These are phyloP conservation scores for Tricholoma sp. DNA, from an alignment of 768 basidiomycete genomes.

Conservation along the genomic window DNA sequence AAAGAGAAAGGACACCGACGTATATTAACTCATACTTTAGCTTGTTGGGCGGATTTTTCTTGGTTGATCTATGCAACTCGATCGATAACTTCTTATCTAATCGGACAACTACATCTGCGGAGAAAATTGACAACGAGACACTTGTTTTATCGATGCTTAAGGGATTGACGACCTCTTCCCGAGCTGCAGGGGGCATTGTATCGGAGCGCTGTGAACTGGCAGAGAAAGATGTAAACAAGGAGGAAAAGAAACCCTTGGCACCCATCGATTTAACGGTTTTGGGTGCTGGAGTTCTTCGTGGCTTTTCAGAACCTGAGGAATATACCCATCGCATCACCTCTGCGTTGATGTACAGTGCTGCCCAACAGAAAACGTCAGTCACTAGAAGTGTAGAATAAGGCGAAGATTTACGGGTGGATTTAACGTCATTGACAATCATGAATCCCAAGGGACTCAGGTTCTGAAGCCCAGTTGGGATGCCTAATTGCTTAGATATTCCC, in stretches of 20 bases:
- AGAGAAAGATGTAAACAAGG: slow-evolving; percentile 36
- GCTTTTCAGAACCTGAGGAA: slow-evolving; percentile 57
- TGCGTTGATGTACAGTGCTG: slow-evolving; percentile 74
- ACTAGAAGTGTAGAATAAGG: slow-evolving; percentile 3
- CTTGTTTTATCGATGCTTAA: slow-evolving; percentile 42
- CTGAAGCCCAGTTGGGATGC: slow-evolving; percentile 53
- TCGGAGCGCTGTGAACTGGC: slow-evolving; percentile 29
- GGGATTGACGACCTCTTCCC: slow-evolving; percentile 28
- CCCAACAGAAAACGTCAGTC: slow-evolving; percentile 3
- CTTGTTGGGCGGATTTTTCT: slow-evolving; percentile 82
- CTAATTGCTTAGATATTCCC: slow-evolving; percentile 45
- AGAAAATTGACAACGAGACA: slow-evolving; percentile 59
- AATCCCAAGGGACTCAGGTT: slow-evolving; percentile 49
- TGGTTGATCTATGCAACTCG: slow-evolving; percentile 86
- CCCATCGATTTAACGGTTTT: slow-evolving; percentile 27
- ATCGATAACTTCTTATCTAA: slow-evolving; percentile 59
- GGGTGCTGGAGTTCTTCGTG: slow-evolving; percentile 26
- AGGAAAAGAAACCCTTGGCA: slow-evolving; percentile 44
- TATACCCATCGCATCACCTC: slow-evolving; percentile 81
- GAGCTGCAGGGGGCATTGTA: slow-evolving; percentile 27
- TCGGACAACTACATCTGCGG: slow-evolving; percentile 59
- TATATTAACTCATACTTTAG: slow-evolving; percentile 84
- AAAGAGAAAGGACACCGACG: slow-evolving; percentile 34
- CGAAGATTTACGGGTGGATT: slow-evolving; percentile 49
- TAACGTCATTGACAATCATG: slow-evolving; percentile 67